Conservation (phyloP, 1,284 basidiomycete genomes). For the Ceratobasidium sp. region DNA sequence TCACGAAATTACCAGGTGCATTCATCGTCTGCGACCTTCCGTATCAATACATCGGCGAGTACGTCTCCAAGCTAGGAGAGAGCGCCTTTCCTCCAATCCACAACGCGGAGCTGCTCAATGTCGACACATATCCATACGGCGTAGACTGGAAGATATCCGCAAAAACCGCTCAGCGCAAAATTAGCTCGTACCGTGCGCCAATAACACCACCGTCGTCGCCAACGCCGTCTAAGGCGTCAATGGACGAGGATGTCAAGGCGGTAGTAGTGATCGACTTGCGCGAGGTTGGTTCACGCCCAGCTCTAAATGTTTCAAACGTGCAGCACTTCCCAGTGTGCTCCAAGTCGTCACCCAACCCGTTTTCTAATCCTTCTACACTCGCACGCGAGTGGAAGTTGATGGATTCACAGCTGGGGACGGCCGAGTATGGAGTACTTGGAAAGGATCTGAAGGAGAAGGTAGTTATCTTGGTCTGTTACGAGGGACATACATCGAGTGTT, state of each 20-base stretch:
- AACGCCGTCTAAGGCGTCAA: neutral
- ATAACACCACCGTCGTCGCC: slow-evolving; percentile 29
- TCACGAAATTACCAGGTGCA: slow-evolving; percentile 9
- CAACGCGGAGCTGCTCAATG: slow-evolving; percentile 29
- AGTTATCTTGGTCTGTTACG: slow-evolving; percentile 6
- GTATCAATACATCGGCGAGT: slow-evolving; percentile 41
- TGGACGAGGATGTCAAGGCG: neutral
- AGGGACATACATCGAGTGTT: slow-evolving; percentile 7
- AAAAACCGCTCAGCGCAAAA: slow-evolving; percentile 6
- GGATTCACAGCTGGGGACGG: neutral
- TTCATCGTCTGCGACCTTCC: slow-evolving; percentile 43
- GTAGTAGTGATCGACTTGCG: slow-evolving; percentile 37
- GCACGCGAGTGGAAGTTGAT: slow-evolving; percentile 15
- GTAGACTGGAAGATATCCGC: slow-evolving; percentile 41
- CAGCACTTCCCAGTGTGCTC: slow-evolving; percentile 5
- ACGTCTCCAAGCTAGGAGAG: slow-evolving; percentile 31
- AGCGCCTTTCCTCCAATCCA: slow-evolving; percentile 31
- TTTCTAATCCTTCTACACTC: slow-evolving; percentile 14
- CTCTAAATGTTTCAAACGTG: neutral
- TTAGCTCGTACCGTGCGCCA: neutral
- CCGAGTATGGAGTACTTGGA: neutral
- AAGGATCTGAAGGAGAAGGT: slow-evolving; percentile 1
- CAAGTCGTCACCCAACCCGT: slow-evolving; percentile 9
- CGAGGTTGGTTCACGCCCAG: neutral
- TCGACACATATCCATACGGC: slow-evolving; percentile 35